A percentile compares a stretch with the other conserved stretches of the same genome.
phyloP scores from a whole-genome alignment of 2,329 filamentous ascomycete genomes.

The Chaetothyriales sp. region DNA sequence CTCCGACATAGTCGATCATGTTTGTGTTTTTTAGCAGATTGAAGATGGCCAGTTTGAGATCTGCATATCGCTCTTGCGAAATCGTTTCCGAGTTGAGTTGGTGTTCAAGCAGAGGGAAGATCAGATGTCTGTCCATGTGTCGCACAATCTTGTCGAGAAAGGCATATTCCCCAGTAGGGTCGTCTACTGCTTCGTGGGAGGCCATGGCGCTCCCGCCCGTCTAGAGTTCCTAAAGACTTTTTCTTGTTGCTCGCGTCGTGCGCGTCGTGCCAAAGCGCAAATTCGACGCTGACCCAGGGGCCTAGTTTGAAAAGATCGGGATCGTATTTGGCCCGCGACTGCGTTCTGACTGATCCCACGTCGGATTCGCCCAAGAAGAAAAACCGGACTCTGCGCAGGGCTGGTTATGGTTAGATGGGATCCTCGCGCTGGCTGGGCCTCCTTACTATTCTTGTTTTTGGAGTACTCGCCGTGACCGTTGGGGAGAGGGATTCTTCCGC shows the following conservation, averaged over 20 bases:
- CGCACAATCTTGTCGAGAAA: conserved; percentile 79
- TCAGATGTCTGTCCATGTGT: conserved; percentile 86
- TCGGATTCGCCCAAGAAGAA: neutral
- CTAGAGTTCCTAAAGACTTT: neutral
- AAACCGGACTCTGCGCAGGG: neutral
- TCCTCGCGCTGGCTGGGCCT: neutral
- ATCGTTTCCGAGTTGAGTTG: conserved; percentile 68
- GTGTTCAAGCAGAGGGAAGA: conserved; percentile 94
- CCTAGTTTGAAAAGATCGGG: neutral
- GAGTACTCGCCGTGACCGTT: neutral
- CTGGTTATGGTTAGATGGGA: neutral
- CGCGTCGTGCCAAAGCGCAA: neutral
- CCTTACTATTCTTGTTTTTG: neutral
- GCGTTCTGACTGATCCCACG: neutral
- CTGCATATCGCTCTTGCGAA: conserved; percentile 43
- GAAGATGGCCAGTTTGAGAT: conserved; percentile 76
- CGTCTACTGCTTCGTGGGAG: conserved; percentile 8
- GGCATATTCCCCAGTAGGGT: conserved; percentile 54
- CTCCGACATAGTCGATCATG: conserved; percentile 96
- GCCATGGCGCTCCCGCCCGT: neutral
- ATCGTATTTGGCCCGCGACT: neutral
- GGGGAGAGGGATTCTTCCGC: neutral
- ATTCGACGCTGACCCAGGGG: neutral
- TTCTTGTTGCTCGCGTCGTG: neutral
- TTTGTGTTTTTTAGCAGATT: conserved; percentile 92